phyloP scores from a whole-genome alignment of 257 asterid genomes.

The Ajuga chamaepitys region DNA sequence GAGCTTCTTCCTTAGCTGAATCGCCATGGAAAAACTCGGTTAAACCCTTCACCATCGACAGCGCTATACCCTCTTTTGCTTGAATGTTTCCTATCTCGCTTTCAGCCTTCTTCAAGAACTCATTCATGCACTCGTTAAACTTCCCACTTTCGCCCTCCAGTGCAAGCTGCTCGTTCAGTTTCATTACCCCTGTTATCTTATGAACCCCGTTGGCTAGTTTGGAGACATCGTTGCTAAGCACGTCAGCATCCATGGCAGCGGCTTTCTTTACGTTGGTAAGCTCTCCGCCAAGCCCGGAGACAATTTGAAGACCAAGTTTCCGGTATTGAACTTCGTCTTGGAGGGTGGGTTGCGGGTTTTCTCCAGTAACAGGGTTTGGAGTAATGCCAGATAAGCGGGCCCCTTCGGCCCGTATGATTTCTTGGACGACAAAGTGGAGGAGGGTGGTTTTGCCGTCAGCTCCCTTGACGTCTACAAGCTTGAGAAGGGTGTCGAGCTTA shows the following conservation, averaged over 20 bases:
- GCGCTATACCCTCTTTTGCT: conserved; percentile 54
- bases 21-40: conserved; percentile 75
- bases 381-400: conserved; percentile 39
- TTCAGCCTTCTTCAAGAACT: conserved; percentile 51
- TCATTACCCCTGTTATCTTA: conserved; percentile 39
- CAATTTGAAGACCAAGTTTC: conserved; percentile 62
- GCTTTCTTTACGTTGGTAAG: conserved; percentile 74
- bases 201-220: conserved; percentile 47
- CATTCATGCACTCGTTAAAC: conserved; percentile 38
- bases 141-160: conserved; percentile 22
- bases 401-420: conserved; percentile 70
- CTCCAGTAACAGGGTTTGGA: conserved; percentile 19
- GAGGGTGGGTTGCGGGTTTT: conserved; percentile 25
- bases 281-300: conserved; percentile 61
- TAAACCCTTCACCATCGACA: conserved; percentile 67
- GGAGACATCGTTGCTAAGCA: conserved; percentile 38
- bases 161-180: conserved; percentile 31
- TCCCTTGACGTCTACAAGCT: conserved; percentile 74
- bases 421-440: conserved; percentile 74
- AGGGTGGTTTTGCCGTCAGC: conserved; percentile 76
- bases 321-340: conserved; percentile 51
- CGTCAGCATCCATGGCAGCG: conserved; percentile 62
- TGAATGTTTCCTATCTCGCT: conserved; percentile 38
- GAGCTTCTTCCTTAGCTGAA: conserved; percentile 72
- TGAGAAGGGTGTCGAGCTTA: conserved; percentile 78